Percentiles rank a stretch among this genome's conserved stretches.
Evolutionary conservation across 2,329 filamentous ascomycete genomes (phyloP).

Genomic region (Didymella pomorum): DNA sequence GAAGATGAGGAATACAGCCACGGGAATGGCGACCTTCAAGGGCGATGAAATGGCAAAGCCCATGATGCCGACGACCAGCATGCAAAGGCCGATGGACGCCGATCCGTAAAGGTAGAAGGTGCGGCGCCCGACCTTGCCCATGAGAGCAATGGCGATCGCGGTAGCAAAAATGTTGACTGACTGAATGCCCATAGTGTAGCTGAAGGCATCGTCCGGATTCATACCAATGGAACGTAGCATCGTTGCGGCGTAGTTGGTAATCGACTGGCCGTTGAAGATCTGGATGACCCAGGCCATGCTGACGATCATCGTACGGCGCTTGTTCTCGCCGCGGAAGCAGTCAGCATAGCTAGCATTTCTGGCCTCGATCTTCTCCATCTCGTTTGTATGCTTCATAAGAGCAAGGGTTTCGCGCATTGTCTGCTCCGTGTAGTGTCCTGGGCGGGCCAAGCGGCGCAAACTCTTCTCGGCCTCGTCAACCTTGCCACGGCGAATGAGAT

Average conservation of each 20-base stretch:
- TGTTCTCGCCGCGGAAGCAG: neutral
- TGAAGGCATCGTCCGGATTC: neutral
- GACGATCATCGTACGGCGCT: neutral
- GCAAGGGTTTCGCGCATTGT: neutral
- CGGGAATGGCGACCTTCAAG: neutral
- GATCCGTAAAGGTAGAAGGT: neutral
- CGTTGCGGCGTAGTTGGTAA: neutral
- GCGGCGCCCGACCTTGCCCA: neutral
- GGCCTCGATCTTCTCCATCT: neutral
- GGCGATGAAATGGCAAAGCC: neutral
- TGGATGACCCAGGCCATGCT: neutral
- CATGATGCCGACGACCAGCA: neutral
- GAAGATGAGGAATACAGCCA: neutral
- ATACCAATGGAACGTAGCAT: neutral
- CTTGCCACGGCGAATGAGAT: slow-evolving; percentile 70
- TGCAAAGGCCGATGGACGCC: neutral
- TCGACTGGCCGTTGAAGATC: neutral
- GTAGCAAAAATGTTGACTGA: neutral
- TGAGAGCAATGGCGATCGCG: neutral
- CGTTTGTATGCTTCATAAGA: neutral
- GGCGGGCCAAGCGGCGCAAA: slow-evolving; percentile 54
- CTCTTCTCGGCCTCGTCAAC: slow-evolving; percentile 67
- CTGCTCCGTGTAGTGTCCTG: neutral
- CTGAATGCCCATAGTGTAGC: neutral
- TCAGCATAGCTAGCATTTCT: neutral